Evolutionary conservation across 805 yeast genomes (phyloP).

Genomic region (Saccharomyces kudriavzevii): DNA sequence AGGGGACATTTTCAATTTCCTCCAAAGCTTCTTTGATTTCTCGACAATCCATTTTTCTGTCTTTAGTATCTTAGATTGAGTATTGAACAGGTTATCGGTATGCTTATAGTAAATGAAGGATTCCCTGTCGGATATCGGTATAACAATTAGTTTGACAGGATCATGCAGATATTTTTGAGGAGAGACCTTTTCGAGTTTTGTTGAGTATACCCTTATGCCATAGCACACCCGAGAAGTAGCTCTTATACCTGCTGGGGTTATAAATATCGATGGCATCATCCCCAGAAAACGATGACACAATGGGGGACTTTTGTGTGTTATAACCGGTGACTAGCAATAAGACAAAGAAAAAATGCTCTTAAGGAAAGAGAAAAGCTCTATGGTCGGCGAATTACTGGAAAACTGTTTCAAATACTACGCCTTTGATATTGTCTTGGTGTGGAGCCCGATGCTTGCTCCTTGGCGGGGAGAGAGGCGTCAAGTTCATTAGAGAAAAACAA

Average conservation of each 20-base stretch:
- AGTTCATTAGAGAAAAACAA: not conserved
- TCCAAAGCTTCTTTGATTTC: slow-evolving; percentile 57
- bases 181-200: slow-evolving; percentile 1
- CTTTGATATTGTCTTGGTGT: not conserved
- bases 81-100: slow-evolving; percentile 29
- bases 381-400: not conserved
- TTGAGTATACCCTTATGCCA: not conserved
- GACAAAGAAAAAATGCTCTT: not conserved
- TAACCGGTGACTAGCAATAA: not conserved
- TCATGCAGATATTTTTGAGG: slow-evolving; percentile 22
- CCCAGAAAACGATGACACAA: not conserved
- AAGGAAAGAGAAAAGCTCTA: not conserved
- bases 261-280: not conserved
- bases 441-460: not conserved
- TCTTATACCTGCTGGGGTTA: not conserved
- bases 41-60: slow-evolving; percentile 39
- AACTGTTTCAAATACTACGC: not conserved
- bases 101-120: slow-evolving; percentile 67
- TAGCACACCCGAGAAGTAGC: not conserved
- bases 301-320: not conserved
- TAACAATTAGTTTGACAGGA: slow-evolving; percentile 54
- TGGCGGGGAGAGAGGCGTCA: not conserved
- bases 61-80: slow-evolving; percentile 31
- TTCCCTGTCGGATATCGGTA: slow-evolving; percentile 60
- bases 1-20: slow-evolving; percentile 47